These are phyloP conservation scores for Tephrocybe sp. DNA, from an alignment of 768 basidiomycete species.

Conservation along the genomic window DNA sequence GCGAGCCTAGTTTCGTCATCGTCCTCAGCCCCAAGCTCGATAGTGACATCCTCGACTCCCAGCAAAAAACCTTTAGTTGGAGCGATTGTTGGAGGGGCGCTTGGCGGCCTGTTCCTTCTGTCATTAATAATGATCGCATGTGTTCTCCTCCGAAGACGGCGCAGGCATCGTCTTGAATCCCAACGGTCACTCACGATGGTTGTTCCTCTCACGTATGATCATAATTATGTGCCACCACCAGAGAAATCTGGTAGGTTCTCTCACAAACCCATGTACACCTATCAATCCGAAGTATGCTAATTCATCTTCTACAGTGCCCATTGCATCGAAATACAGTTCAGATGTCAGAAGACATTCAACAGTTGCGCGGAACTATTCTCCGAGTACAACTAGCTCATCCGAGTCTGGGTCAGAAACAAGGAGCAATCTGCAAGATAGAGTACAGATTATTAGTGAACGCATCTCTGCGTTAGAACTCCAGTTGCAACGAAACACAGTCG, in stretches of 20 bases:
- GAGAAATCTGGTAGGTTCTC: slow-evolving; percentile 1
- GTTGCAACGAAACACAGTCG: not conserved
- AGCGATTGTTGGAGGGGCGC: not conserved
- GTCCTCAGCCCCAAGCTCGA: not conserved
- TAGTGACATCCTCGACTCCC: not conserved
- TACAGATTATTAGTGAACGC: not conserved
- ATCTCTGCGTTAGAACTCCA: not conserved
- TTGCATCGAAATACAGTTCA: no score
- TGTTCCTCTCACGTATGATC: not conserved
- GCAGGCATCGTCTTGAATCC: not conserved
- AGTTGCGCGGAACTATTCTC: no score
- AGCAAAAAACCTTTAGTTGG: not conserved
- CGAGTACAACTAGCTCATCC: no score
- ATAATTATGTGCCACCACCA: not conserved
- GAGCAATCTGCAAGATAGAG: not conserved
- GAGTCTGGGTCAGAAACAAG: not conserved
- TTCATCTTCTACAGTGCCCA: not conserved
- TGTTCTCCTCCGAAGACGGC: not conserved
- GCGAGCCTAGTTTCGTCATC: not conserved
- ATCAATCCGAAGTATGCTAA: not conserved
- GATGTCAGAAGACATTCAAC: no score
- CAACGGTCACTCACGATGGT: not conserved
- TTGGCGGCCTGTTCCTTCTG: not conserved
- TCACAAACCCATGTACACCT: not conserved
- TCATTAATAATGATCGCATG: not conserved